These are phyloP conservation scores for Raffaelea deltoideospora DNA, from an alignment of 2,329 filamentous ascomycete genomes.

Conservation along the genomic window DNA sequence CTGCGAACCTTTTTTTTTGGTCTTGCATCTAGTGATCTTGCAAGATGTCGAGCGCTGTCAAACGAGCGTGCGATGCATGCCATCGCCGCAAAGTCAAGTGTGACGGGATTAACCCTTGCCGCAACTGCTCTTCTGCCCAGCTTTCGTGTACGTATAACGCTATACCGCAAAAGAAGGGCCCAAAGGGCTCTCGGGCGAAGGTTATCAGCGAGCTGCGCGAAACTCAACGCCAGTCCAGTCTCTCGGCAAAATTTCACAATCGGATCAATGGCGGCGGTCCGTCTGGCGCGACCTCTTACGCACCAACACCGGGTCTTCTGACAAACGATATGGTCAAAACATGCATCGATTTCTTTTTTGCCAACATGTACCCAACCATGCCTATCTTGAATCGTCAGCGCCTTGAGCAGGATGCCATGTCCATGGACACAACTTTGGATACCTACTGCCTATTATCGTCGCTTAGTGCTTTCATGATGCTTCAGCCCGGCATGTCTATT, in stretches of 20 bases:
- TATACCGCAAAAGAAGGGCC: constrained; percentile 62
- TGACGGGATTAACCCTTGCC: constrained; percentile 54
- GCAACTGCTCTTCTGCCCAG: constrained; percentile 52
- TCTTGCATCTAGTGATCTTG: too few relatives aligned
- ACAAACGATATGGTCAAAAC: constrained; percentile 48
- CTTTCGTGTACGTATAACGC: constrained; percentile 61
- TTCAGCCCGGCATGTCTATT: constrained; percentile 52
- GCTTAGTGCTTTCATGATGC: constrained; percentile 52
- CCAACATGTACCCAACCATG: constrained; percentile 47
- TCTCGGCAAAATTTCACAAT: constrained; percentile 45
- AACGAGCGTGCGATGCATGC: constrained; percentile 56
- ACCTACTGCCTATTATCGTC: constrained; percentile 49
- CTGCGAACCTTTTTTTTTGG: too few relatives aligned
- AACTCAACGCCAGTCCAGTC: constrained; percentile 50
- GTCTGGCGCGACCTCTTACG: constrained; percentile 24
- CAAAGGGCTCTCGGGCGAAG: constrained; percentile 59
- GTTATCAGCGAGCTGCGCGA: constrained; percentile 60
- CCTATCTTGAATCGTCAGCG: constrained; percentile 45
- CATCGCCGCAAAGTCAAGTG: constrained; percentile 64
- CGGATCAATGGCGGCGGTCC: constrained; percentile 40
- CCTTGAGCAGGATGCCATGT: constrained; percentile 41
- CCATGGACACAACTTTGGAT: constrained; percentile 47
- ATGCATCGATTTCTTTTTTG: constrained; percentile 54
- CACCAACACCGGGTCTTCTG: constrained; percentile 44
- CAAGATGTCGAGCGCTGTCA: constrained; percentile 35